Evolutionary conservation across 2,329 filamentous ascomycete species (phyloP).

Genomic region (Penicillium sp.): DNA sequence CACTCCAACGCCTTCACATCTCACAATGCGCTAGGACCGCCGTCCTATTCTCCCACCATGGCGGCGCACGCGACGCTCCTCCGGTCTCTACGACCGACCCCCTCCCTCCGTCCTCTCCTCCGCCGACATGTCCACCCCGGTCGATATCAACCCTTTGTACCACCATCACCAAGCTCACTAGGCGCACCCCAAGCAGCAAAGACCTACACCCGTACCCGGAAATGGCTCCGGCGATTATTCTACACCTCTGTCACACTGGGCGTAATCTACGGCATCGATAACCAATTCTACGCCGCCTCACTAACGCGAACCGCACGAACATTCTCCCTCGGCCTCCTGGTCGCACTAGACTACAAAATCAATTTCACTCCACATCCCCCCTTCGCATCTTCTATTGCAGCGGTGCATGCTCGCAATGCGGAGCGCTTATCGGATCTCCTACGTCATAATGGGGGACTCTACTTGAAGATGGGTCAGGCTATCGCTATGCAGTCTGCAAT

Average conservation of each 20-base stretch:
- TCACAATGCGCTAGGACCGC: conserved; percentile 15
- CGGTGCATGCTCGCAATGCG: conserved; percentile 81
- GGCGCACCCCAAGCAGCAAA: conserved; percentile 71
- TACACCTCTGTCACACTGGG: conserved; percentile 62
- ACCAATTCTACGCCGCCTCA: conserved; percentile 73
- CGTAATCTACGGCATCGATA: conserved; percentile 68
- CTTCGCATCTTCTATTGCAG: conserved; percentile 69
- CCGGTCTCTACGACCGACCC: conserved; percentile 20
- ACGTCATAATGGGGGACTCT: conserved; percentile 84
- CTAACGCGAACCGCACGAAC: conserved; percentile 77
- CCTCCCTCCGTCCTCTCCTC: conserved; percentile 9
- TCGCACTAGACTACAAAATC: conserved; percentile 92
- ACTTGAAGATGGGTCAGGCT: conserved; percentile 96
- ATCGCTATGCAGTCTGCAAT: conserved; percentile 98
- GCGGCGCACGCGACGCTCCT: conserved; percentile 22
- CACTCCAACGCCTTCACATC: neutral
- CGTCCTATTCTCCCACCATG: conserved; percentile 9
- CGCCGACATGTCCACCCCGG: conserved; percentile 35
- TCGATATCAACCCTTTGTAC: conserved; percentile 66
- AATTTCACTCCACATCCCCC: conserved; percentile 85
- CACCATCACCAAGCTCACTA: conserved; percentile 76
- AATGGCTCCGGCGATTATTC: conserved; percentile 74
- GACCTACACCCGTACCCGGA: conserved; percentile 67
- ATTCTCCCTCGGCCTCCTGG: conserved; percentile 74
- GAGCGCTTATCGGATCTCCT: conserved; percentile 79